Evolutionary conservation across 2,329 filamentous ascomycete species (phyloP).

Genomic region (Aspergillus brasiliensis): DNA sequence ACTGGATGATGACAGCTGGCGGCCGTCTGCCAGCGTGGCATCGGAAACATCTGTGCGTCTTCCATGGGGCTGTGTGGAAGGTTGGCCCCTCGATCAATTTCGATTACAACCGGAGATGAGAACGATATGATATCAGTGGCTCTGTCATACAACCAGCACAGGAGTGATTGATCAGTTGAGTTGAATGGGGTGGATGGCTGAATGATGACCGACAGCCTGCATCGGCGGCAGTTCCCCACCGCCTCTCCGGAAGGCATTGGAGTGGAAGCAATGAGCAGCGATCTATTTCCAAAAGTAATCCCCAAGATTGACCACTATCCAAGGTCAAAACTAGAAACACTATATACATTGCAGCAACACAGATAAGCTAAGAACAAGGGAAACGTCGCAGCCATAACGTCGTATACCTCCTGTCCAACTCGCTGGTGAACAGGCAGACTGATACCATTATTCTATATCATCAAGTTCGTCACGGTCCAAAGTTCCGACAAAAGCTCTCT

Average conservation of each 20-base stretch:
- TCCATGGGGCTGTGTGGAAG: constrained; percentile 10
- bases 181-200: background rate
- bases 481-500: constrained; percentile 77
- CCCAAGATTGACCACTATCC: background rate
- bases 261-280: background rate
- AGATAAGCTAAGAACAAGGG: background rate
- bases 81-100: background rate
- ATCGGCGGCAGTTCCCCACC: background rate
- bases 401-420: background rate
- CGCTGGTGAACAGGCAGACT: background rate
- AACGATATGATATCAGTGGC: background rate
- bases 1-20: constrained; percentile 29
- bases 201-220: background rate
- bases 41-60: constrained; percentile 9
- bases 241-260: background rate
- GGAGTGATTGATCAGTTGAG: background rate
- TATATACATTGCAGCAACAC: constrained; percentile 6
- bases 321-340: background rate
- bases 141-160: background rate
- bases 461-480: constrained; percentile 66
- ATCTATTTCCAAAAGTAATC: background rate
- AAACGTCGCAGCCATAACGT: constrained; percentile 3
- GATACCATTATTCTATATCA: constrained; percentile 22
- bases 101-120: background rate
- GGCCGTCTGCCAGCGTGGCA: constrained; percentile 33